Evolutionary conservation across 2,329 filamentous ascomycete species (phyloP), one percentile per base, ranked within the genome.

Genomic region (Colletotrichum musicola): DNA sequence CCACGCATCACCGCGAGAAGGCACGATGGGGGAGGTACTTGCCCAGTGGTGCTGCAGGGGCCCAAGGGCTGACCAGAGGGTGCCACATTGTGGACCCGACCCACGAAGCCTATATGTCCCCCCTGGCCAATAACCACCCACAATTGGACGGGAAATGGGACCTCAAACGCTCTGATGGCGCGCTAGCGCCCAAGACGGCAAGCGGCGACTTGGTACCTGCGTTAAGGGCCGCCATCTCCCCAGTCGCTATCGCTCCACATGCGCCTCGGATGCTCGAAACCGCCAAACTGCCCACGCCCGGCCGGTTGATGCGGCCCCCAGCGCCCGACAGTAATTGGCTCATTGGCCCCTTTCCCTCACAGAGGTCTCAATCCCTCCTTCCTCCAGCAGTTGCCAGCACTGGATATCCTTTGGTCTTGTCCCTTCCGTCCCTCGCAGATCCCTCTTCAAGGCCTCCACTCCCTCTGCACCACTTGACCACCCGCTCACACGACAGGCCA

Each of bases 401-500:
- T 9, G 30, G 9, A 3, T 35, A 2, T 3, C 30, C 7, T 35
- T 35, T 10, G 7, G 58, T 55, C 64, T 27, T 62, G 64, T 16
- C 46, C 20, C 30, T 62, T 40, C 20, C 13, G 22, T 49, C 53
- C 38, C 49, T 46, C 66, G 56, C 55, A 38, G 66, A 66, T 69
- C 66, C 50, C 66, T 69, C 66, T 66, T 69, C 22, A 69, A 66
- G 62, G 46, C 64, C 60, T 68, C 64, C 64, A 64, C 64, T 68
- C 59, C 60, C 56, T 35, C 30, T 35, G 6, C 30, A 35, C 30
- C 30, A 35, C 22, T 25, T 46, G 25, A 38, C 14, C 56, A 51
- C 35, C 49, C 44, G 47, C 44, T 51, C 59, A 30, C 40, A 25
- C 51, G 30, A 35, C 30, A 7, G 30, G 30, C 30, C 30, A 35